Percentiles rank a stretch among this genome's conserved stretches.
phyloP scores from a whole-genome alignment of 2,329 filamentous ascomycete genomes.

The Pezicula carpinea region DNA sequence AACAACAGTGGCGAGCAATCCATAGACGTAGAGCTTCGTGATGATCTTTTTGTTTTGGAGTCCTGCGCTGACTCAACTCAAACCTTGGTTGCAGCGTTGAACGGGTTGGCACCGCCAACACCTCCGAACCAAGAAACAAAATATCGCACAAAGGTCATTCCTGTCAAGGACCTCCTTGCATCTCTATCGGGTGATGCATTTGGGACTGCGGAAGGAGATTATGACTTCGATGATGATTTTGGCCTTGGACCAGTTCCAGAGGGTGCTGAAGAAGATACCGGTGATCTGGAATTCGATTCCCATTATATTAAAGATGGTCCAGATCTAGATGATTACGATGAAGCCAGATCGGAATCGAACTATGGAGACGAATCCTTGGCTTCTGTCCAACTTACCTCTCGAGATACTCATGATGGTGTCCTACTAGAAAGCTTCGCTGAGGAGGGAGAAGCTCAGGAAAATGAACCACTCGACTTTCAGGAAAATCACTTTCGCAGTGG shows the following conservation, averaged over 20 bases:
- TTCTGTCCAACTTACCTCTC: conserved; percentile 23
- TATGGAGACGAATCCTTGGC: conserved; percentile 16
- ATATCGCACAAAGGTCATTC: conserved; percentile 82
- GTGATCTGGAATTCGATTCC: conserved; percentile 36
- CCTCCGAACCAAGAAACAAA: conserved; percentile 79
- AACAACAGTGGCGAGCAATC: conserved; percentile 56
- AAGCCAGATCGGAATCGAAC: conserved; percentile 38
- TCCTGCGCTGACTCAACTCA: conserved; percentile 97
- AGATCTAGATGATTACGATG: conserved; percentile 20
- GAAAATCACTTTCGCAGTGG: conserved; percentile 72
- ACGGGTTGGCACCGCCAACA: conserved; percentile 76
- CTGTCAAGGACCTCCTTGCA: conserved; percentile 80
- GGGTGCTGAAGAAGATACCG: conserved; percentile 36
- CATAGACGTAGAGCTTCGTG: conserved; percentile 75
- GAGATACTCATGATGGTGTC: conserved; percentile 42
- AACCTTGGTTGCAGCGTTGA: conserved; percentile 75
- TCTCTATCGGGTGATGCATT: conserved; percentile 89
- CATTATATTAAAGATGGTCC: conserved; percentile 41
- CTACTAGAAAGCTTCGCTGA: conserved; percentile 39
- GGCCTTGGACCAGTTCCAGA: conserved; percentile 43
- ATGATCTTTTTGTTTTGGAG: conserved; percentile 85
- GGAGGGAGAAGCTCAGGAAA: conserved; percentile 43
- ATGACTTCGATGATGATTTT: conserved; percentile 61
- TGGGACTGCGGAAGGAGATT: conserved; percentile 54
- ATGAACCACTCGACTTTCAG: conserved; percentile 64